These are phyloP conservation scores for Cytospora piceae DNA, from an alignment of 2,329 filamentous ascomycete genomes.

Conservation along the genomic window DNA sequence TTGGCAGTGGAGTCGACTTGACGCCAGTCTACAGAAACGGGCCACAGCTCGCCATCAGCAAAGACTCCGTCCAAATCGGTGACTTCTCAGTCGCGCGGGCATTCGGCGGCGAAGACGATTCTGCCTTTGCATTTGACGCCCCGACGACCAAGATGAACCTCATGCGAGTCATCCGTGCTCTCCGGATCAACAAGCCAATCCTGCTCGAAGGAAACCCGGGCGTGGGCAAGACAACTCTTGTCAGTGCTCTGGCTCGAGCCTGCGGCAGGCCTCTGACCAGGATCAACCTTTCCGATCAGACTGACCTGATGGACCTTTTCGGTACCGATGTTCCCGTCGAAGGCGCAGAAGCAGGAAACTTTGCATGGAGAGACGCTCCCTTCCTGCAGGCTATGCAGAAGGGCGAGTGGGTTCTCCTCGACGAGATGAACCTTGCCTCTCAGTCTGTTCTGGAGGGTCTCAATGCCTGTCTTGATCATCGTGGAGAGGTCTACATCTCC, in stretches of 20 bases:
- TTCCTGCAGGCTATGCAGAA: conserved; percentile 96
- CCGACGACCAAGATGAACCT: conserved; percentile 89
- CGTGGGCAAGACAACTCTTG: conserved; percentile 94
- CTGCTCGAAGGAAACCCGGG: conserved; percentile 96
- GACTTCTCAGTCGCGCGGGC: conserved; percentile 69
- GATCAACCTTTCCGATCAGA: conserved; percentile 98
- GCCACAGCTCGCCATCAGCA: conserved; percentile 60
- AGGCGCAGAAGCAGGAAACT: conserved; percentile 86
- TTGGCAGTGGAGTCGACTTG: conserved; percentile 65
- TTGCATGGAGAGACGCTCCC: conserved; percentile 93
- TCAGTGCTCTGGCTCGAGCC: conserved; percentile 79
- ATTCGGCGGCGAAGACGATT: conserved; percentile 52
- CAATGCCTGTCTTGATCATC: conserved; percentile 94
- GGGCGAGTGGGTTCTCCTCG: conserved; percentile 93
- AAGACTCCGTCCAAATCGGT: conserved; percentile 67
- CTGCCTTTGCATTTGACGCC: conserved; percentile 79
- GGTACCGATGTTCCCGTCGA: conserved; percentile 95
- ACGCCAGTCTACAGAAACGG: conserved; percentile 65
- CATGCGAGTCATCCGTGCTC: conserved; percentile 85
- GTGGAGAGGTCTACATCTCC: conserved; percentile 92
- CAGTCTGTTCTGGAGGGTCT: conserved; percentile 95
- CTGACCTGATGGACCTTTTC: conserved; percentile 95
- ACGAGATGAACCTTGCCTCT: conserved; percentile 98
- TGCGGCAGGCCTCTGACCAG: conserved; percentile 83
- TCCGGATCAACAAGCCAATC: conserved; percentile 89